Evolutionary conservation across 768 basidiomycete species (phyloP), one percentile per base, ranked within the genome.

Genomic region (Collybia mongolica): DNA sequence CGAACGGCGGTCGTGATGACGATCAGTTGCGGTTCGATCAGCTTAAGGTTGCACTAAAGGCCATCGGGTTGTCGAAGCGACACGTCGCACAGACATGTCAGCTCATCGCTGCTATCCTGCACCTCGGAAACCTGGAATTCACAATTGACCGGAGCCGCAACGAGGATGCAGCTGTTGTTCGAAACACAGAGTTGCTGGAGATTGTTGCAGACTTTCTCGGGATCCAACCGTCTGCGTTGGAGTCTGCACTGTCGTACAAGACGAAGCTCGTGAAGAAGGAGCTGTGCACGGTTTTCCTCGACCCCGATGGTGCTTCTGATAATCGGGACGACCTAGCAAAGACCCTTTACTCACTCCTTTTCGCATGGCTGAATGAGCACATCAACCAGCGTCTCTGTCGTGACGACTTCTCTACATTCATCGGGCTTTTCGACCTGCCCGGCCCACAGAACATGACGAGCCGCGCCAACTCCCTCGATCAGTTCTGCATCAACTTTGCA

Each of bases 11-110:
- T 43, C 77, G 79, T 41, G 84, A 88, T 46, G 91, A 95, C 44
- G 95, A 99, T 62, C 84, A 81, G n/a, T 71, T 81, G 41, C 83
- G 91, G 7, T 98, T 98, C 61, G 91, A 93, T 54, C 94, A 96
- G 65, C 85, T 98, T 61, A 98, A 98, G 71, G 73, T 89, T 58
- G 96, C 93, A 0, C 82, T 99, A 64, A 98, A 98, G 73, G 81
- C 84, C 9, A 85, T 98, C 37, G 97, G 95, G 0, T 77, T 98
- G 53, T 94, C 93, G 6, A 98, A 98, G 65, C 82, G 93, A 26
- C 88, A 93, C 54, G 94, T 99, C 47, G 94, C 95, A 0, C 93
- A 97, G 64, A 89, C 93, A 0, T 98, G 93, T 65, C 96, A 98
- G 66, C 82, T 98, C 43, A 67, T 98, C 46, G 95, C 97, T 11